Percentiles rank a stretch among this genome's conserved stretches.
Evolutionary conservation across 2,329 filamentous ascomycete species (phyloP).

Genomic region (Drechslera avenae): DNA sequence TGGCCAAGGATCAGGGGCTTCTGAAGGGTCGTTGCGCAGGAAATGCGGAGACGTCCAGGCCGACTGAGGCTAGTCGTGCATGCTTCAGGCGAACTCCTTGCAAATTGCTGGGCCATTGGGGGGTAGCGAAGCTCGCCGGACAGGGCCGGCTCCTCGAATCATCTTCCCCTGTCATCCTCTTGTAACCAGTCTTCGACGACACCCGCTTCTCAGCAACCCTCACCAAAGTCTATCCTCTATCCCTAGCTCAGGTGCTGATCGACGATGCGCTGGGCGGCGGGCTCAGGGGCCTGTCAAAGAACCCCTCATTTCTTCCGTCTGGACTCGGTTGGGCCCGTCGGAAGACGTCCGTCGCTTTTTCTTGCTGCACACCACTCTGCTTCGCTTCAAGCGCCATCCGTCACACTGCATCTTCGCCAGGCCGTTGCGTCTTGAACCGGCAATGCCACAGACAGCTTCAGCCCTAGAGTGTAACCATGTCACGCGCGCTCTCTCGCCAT

Average conservation of each 20-base stretch:
- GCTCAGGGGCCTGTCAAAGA: slow-evolving; percentile 24
- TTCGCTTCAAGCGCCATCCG: slow-evolving; percentile 44
- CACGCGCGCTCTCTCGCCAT: no score
- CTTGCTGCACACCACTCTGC: slow-evolving; percentile 46
- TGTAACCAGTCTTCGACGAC: slow-evolving; percentile 33
- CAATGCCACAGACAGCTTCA: slow-evolving; percentile 22
- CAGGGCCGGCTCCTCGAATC: slow-evolving; percentile 41
- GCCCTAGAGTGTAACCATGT: slow-evolving; percentile 30
- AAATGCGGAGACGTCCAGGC: slow-evolving; percentile 50
- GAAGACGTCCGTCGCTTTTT: slow-evolving; percentile 26
- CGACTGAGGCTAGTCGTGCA: slow-evolving; percentile 46
- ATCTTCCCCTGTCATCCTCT: slow-evolving; percentile 34
- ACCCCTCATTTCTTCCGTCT: slow-evolving; percentile 36
- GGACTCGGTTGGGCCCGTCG: slow-evolving; percentile 36
- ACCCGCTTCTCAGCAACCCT: slow-evolving; percentile 26
- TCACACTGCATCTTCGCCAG: slow-evolving; percentile 27
- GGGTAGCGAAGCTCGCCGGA: slow-evolving; percentile 38
- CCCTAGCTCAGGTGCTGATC: slow-evolving; percentile 28
- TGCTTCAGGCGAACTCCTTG: slow-evolving; percentile 47
- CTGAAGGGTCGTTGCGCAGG: slow-evolving; percentile 46
- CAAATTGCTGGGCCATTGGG: slow-evolving; percentile 47
- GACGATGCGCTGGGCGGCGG: slow-evolving; percentile 19
- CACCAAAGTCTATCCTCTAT: slow-evolving; percentile 14
- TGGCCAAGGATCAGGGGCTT: slow-evolving; percentile 48
- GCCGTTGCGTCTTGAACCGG: slow-evolving; percentile 27